Evolutionary conservation across 768 basidiomycete genomes (phyloP).

Genomic region (Mrakia blollopis): DNA sequence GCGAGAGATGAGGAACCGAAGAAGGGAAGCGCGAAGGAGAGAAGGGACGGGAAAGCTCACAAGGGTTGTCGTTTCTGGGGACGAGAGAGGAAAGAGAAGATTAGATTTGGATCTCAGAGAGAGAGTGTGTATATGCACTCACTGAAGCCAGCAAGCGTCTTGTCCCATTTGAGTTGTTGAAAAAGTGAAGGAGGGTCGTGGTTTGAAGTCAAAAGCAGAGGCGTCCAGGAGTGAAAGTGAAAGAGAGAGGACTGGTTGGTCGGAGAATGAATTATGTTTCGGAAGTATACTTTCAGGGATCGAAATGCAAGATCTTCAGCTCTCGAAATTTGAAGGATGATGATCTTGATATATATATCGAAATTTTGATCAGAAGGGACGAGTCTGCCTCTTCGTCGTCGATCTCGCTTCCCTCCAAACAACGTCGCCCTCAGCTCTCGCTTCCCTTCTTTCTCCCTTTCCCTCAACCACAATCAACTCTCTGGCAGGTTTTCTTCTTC

Average conservation of each 20-base stretch:
- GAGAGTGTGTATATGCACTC: background rate
- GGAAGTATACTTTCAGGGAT: no score
- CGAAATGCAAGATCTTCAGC: no score
- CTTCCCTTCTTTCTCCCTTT: background rate
- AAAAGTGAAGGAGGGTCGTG: background rate
- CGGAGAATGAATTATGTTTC: no score
- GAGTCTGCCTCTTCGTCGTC: no score
- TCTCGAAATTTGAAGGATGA: no score
- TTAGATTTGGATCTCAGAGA: background rate
- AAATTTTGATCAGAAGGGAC: no score
- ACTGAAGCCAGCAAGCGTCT: constrained; percentile 12
- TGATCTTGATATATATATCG: no score
- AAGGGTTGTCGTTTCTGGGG: constrained; percentile 1
- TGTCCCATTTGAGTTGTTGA: constrained; percentile 1
- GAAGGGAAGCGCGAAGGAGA: background rate
- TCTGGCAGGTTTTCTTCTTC: background rate
- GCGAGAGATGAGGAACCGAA: background rate
- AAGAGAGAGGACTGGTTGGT: background rate
- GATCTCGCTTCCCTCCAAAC: no score
- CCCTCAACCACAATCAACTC: background rate
- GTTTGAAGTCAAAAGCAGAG: background rate
- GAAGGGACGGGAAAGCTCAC: background rate
- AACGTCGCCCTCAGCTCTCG: background rate
- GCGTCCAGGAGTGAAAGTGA: no score
- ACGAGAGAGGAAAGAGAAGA: background rate